Conservation (phyloP, 2,329 filamentous ascomycete species). For the Fusarium liriodendri region DNA sequence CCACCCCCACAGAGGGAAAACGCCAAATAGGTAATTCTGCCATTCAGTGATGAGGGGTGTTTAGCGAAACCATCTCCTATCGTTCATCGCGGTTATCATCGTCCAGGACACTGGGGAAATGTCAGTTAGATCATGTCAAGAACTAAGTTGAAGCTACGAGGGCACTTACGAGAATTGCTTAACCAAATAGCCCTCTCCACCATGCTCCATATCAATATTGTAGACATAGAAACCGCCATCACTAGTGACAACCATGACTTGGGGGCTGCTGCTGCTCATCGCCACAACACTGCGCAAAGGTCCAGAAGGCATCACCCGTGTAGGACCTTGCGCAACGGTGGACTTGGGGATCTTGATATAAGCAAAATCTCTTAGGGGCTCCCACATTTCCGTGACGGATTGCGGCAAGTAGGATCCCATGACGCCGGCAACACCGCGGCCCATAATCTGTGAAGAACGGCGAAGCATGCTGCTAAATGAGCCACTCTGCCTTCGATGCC, state of each 20-base stretch:
- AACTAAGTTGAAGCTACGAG: neutral
- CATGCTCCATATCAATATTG: slow-evolving; percentile 93
- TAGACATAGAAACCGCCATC: slow-evolving; percentile 96
- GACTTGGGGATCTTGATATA: slow-evolving; percentile 91
- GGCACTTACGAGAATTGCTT: slow-evolving; percentile 89
- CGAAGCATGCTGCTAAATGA: slow-evolving; percentile 91
- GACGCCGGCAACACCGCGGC: slow-evolving; percentile 86
- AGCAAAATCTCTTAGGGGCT: slow-evolving; percentile 93
- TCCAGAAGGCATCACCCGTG: slow-evolving; percentile 46
- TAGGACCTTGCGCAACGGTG: slow-evolving; percentile 27
- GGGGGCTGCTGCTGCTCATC: slow-evolving; percentile 93
- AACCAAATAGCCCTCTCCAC: slow-evolving; percentile 89
- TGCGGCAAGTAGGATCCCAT: slow-evolving; percentile 93
- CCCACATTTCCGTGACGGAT: slow-evolving; percentile 98
- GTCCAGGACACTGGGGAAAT: slow-evolving; percentile 59
- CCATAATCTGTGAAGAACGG: slow-evolving; percentile 94
- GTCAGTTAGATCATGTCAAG: slow-evolving; percentile 7
- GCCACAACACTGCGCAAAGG: slow-evolving; percentile 92
- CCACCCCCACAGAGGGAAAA: slow-evolving; percentile 11
- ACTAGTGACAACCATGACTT: slow-evolving; percentile 98
- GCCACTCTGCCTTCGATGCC: slow-evolving; percentile 69
- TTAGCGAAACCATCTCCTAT: slow-evolving; percentile 18
- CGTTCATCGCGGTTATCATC: slow-evolving; percentile 64
- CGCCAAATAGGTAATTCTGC: slow-evolving; percentile 13
- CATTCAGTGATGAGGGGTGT: neutral